Base-by-base conservation (phyloP, 768 basidiomycete species). In the Leccinum pellstonianum region DNA sequence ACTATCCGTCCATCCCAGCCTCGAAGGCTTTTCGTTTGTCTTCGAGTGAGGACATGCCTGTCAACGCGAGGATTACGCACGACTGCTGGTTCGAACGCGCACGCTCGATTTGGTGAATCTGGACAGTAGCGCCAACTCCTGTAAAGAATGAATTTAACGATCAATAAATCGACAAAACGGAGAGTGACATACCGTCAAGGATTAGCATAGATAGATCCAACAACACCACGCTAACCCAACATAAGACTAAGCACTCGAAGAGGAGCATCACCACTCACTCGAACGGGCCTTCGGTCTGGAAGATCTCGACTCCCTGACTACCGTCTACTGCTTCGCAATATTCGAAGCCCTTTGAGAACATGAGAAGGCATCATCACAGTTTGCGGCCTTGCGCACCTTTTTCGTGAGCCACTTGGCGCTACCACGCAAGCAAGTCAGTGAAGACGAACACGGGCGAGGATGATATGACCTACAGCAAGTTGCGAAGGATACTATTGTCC, bases 1-100 rank as follows among this genome's bases (percentile, higher is more conserved):
- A 95, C 93, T 96, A 96, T 77, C 95, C 95, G 64, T 97, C 92
- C 54, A 98, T 93, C 1, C 95, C 95, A 54, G 91, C 91, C 49
- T 91, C 88, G 63, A 96, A 96, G 1, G 95, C 95, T 64, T 85
- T 82, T 23, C 91, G 82, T 72, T 95, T 96, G 72, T 98, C 93
- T 70, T 97, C 95, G 5, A 91, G 74, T 8, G 95, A 93, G 17
- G 95, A 95, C 86, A 93, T 89, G 21, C 95, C 95, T 1, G 95
- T 97, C 58, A 98, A 76, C 4, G 95, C 95, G 50, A 97, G 78
- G 54, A 97, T 95, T 59, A 86, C 81, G 19, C 83, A 75, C 41
- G 71, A 68, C 37, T 66, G 66, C 37, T 64, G 66, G 38, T 48
- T 64, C 25, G 56, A 75, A 49, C 77, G 77, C 41, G 67, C 67